These are phyloP conservation scores for Cladosporium colombiae DNA, from an alignment of 2,329 filamentous ascomycete genomes.

Conservation along the genomic window DNA sequence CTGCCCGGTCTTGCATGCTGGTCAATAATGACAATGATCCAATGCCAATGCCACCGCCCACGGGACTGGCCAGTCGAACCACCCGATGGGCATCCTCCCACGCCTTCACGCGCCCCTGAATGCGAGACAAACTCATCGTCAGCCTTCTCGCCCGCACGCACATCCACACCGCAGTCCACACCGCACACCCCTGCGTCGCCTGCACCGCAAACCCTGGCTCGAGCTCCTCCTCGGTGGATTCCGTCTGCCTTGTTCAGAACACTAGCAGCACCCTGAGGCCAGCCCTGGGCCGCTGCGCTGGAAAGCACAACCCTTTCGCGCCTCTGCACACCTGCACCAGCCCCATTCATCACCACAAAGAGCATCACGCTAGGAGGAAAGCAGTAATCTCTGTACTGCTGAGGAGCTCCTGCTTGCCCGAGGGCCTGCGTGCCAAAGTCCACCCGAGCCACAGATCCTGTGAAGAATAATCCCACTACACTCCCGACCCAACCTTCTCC, in stretches of 20 bases:
- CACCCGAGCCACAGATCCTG: neutral
- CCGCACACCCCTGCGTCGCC: neutral
- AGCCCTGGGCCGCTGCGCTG: neutral
- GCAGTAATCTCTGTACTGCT: neutral
- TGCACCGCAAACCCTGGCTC: neutral
- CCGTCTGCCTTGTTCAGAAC: constrained; percentile 1
- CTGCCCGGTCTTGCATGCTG: neutral
- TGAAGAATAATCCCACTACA: constrained; percentile 1
- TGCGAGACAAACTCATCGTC: constrained; percentile 4
- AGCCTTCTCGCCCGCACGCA: constrained; percentile 1
- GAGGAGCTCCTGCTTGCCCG: neutral
- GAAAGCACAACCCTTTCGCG: neutral
- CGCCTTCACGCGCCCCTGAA: neutral
- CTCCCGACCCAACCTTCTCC: neutral
- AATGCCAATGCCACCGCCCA: neutral
- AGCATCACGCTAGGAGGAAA: neutral
- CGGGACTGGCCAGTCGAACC: neutral
- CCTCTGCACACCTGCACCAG: constrained; percentile 7
- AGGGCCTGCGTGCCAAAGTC: neutral
- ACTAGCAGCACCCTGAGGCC: neutral
- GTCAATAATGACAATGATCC: neutral
- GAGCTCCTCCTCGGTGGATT: neutral
- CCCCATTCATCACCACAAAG: neutral
- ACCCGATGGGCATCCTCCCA: neutral
- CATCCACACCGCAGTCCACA: neutral